Evolutionary conservation across 2,329 filamentous ascomycete genomes (phyloP), one percentile per base, ranked within the genome.

Genomic region (Chrysoporthe puriensis): DNA sequence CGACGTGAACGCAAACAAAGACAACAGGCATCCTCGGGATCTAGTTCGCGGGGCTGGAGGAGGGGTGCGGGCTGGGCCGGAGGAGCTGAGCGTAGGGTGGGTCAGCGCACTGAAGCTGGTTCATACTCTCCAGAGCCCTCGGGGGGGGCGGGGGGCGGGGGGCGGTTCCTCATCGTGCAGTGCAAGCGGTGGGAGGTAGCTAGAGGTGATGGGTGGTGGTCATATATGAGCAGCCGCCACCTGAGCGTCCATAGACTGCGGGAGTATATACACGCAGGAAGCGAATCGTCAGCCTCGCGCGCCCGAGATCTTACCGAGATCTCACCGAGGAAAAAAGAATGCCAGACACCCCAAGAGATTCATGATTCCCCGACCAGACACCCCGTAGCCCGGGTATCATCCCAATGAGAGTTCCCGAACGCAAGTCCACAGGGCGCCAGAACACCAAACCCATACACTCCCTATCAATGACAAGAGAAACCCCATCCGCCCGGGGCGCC

Each of bases 1-100:
- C 36, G 14, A 42, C 56, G n/a, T 58, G 56, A 58, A 42, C 56
- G 11, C 42, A 34, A 42, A 54, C 1, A 54, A n/a, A 26, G 57
- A 84, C 84, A 0, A 86, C 85, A 0, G 82, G 81, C 73, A 84
- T 86, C 63, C 82, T 84, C 67, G 80, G 74, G 0, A 79, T 82
- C 66, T 79, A 81, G 67, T 80, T 72, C 69, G 78, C 78, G 48
- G 79, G 78, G 66, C 70, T 75, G 74, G 77, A 63, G 74, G 77
- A 63, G 76, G 76, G 1, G 73, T 77, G 43, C 21, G 76, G 61
- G 70, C 67, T 16, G 77, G 77, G 2, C n/a, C 78, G 69, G 42
- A 74, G 63, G 74, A 77, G 43, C 60, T 78, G 70, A 76, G 68
- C 70, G 69, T 70, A 34, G 73, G 73, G 16, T 75, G 73, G 74